Base-by-base conservation (phyloP, 495 filamentous ascomycete species). In the Lophium mytilinum region DNA sequence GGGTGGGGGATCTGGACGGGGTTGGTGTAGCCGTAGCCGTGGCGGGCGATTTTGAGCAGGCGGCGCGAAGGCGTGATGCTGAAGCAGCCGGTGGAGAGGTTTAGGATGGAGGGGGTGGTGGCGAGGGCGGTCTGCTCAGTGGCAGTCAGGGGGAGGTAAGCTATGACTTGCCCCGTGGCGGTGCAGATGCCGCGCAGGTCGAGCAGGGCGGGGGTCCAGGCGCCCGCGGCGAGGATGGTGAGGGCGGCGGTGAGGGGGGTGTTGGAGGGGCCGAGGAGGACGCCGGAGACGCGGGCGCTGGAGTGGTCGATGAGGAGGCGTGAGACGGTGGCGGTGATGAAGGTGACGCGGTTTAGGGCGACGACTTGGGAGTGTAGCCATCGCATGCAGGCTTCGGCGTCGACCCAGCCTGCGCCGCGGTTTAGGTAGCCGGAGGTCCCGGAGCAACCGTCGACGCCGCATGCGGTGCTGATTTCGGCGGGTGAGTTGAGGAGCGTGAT, bases 11-110 rank as follows among this genome's bases (percentile, higher is more conserved):
- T 71, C 12, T 53, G 55, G 40, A 66, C 69, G 0, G 83, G 85
- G 65, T 96, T 95, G 11, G 78, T 68, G 64, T 96, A 96, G 4
- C 92, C 93, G 68, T 85, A 87, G 9, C 77, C 80, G 69, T 96
- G 92, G 0, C 88, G 76, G 12, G 88, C 90, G 55, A 96, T 71
- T 66, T 96, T 96, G 47, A 96, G 76, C 11, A 87, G 65, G 48
- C 83, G 73, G 57, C 86, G 75, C 11, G 42, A 69, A 4, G 92
- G 90, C 18, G 90, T 89, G 58, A 95, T 87, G 58, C 90, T 77
- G 73, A 93, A 96, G 58, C 90, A 78, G 11, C 90, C 90, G 0
- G 81, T 86, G 2, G 78, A 81, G 53, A 96, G 76, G 72, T 95
- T 93, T 15, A 96, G 67, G 12, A 93, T 69, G 4, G 89, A 83